These are phyloP conservation scores for Phytophthora syringae DNA, from an alignment of 352 stramenopile genomes.

Conservation along the genomic window DNA sequence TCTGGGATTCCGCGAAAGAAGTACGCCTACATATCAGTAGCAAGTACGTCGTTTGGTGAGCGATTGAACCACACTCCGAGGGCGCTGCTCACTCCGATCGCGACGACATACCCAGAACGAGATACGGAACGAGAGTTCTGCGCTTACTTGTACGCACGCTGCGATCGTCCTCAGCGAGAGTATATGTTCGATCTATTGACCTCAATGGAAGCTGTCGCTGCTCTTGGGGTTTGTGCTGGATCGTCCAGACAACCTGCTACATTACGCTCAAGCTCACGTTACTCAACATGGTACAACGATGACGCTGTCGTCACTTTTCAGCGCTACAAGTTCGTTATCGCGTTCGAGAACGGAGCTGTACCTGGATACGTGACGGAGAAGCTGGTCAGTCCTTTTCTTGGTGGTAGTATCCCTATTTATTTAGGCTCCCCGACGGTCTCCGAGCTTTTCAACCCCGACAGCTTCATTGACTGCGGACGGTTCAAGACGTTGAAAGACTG, in stretches of 20 bases:
- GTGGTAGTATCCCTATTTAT: slow-evolving; percentile 62
- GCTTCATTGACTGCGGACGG: slow-evolving; percentile 59
- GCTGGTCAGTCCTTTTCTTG: slow-evolving; percentile 62
- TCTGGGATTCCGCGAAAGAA: slow-evolving; percentile 15
- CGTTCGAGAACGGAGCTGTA: slow-evolving; percentile 58
- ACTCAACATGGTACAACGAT: slow-evolving; percentile 40
- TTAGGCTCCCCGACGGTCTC: slow-evolving; percentile 43
- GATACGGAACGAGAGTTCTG: slow-evolving; percentile 37
- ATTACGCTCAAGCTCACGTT: slow-evolving; percentile 4
- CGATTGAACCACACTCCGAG: slow-evolving; percentile 30
- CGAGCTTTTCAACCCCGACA: slow-evolving; percentile 52
- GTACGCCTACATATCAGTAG: slow-evolving; percentile 36
- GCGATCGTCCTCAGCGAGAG: slow-evolving; percentile 52
- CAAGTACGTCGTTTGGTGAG: slow-evolving; percentile 54
- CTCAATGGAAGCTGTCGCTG: slow-evolving; percentile 50
- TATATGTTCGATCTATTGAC: slow-evolving; percentile 66
- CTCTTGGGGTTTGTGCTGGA: slow-evolving; percentile 49
- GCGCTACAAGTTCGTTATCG: slow-evolving; percentile 52
- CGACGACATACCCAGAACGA: not conserved
- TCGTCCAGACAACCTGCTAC: slow-evolving; percentile 8
- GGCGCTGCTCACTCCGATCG: slow-evolving; percentile 25
- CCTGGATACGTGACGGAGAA: slow-evolving; percentile 74
- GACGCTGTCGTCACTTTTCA: slow-evolving; percentile 41
- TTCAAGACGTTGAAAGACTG: slow-evolving; percentile 50
- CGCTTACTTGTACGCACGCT: slow-evolving; percentile 59